phyloP scores from a whole-genome alignment of 352 stramenopile species.

The Pythium brachiatum region DNA sequence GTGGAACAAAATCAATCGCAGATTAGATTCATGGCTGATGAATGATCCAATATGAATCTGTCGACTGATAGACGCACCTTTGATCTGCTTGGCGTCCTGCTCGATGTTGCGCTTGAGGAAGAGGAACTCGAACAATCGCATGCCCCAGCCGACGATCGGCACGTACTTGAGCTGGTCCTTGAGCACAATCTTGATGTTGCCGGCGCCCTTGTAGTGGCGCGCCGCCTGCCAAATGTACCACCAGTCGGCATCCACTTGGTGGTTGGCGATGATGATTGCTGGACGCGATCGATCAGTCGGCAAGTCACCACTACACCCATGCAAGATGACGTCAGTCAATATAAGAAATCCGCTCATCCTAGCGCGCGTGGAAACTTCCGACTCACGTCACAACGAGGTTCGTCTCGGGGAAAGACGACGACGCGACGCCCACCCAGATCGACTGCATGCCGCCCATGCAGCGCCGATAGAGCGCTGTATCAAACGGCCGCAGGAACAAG shows the following conservation, averaged over 20 bases:
- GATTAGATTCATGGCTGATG: background rate
- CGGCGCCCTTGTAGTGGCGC: conserved; percentile 49
- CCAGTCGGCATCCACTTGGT: conserved; percentile 92
- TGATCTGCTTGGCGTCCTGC: conserved; percentile 63
- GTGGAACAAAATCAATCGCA: background rate
- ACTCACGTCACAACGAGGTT: conserved; percentile 74
- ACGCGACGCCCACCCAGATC: conserved; percentile 87
- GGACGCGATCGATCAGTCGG: conserved; percentile 69
- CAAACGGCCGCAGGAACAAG: conserved; percentile 82
- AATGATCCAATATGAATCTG: background rate
- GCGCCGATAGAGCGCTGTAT: conserved; percentile 71
- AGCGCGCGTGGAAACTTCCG: too few relatives aligned
- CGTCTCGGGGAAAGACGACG: conserved; percentile 80
- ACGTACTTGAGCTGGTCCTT: conserved; percentile 90
- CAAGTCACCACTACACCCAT: conserved; percentile 69
- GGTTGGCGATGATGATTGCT: conserved; percentile 89
- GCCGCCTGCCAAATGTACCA: conserved; percentile 92
- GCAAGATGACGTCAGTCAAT: too few relatives aligned
- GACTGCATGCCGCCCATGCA: conserved; percentile 69
- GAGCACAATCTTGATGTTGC: conserved; percentile 91
- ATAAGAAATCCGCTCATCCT: too few relatives aligned
- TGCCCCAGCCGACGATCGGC: conserved; percentile 87
- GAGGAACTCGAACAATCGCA: conserved; percentile 90
- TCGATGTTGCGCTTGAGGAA: conserved; percentile 86
- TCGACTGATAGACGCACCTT: conserved; percentile 24